Base-by-base conservation (phyloP, 2,329 filamentous ascomycete species). In the Colletotrichum tanaceti region DNA sequence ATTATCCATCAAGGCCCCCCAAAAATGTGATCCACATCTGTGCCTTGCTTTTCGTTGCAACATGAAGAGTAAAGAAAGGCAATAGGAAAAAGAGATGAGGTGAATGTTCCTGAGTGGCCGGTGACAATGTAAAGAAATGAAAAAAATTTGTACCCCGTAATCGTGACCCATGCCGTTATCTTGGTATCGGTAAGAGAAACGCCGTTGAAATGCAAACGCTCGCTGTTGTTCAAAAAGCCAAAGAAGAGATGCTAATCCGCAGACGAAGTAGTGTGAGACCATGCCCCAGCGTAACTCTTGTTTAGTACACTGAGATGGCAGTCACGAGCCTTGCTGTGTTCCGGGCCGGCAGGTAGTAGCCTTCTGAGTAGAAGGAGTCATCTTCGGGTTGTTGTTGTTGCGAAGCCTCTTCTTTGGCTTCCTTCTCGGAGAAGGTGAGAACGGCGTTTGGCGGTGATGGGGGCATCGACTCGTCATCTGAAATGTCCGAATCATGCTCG, bases 381-480 rank as follows among this genome's bases (percentile, higher is more conserved):
- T 65, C 74, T 76, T 76, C 73, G 79, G 78, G 67, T 80, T 82
- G 78, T 71, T 81, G 75, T 75, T 80, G 79, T 65, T 76, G 76
- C 61, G 65, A 65, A 73, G 78, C 75, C 74, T 79, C 77, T 76
- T 76, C 76, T 75, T 80, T 81, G 73, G 72, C 73, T 74, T 88
- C 82, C 82, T 90, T 87, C 73, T 87, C 83, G 53, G 85, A 81
- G 75, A 93, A 91, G 47, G 84, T 80, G 61, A 93, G 80, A 43
- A 85, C 78, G 35, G 85, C 78, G 24, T 84, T 82, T 50, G 88
- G 87, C 44, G 91, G 91, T 70, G 90, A 92, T 22, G 90, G 90
- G 9, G 92, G 92, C 88, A 93, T 88, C 55, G 85, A 81, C 73
- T 92, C 90, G 79, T 94, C 91, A 74, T 93, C 91, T 65, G 89